These are phyloP conservation scores for Penstemon barbatus DNA, from an alignment of 257 asterid species.

Conservation along the genomic window DNA sequence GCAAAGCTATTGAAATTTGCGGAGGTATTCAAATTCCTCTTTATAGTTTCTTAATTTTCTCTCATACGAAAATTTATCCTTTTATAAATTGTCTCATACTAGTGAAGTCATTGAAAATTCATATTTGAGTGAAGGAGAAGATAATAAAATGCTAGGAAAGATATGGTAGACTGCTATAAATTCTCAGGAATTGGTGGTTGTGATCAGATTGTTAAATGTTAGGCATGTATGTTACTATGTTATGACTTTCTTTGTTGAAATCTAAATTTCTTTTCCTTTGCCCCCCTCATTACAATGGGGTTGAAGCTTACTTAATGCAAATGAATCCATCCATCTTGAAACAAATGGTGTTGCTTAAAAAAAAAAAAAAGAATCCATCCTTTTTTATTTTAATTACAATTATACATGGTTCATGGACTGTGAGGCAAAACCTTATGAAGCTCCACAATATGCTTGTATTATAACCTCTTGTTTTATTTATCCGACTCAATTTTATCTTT, in stretches of 20 bases:
- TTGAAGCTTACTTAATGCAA: slow-evolving; percentile 14
- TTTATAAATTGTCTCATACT: slow-evolving; percentile 14
- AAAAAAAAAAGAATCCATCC: neutral
- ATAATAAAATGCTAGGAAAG: slow-evolving; percentile 9
- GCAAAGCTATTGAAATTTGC: slow-evolving; percentile 71
- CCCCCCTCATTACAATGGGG: slow-evolving; percentile 4
- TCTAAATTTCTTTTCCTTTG: slow-evolving; percentile 11
- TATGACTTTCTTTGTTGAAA: neutral
- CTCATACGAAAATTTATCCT: slow-evolving; percentile 19
- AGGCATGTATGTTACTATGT: neutral
- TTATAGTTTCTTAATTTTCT: slow-evolving; percentile 23
- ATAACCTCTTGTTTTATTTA: too few species aligned
- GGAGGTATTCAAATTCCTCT: slow-evolving; percentile 57
- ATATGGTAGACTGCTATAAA: slow-evolving; percentile 18
- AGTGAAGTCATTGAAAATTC: slow-evolving; percentile 14
- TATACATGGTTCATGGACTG: slow-evolving; percentile 3
- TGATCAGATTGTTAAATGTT: neutral
- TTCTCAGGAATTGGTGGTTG: slow-evolving; percentile 18
- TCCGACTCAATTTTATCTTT: neutral
- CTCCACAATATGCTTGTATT: neutral
- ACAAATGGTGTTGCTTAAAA: too few species aligned
- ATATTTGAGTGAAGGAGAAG: slow-evolving; percentile 13
- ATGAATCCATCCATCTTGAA: neutral
- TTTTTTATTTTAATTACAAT: neutral
- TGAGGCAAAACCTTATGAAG: slow-evolving; percentile 3